Evolutionary conservation across 2,329 filamentous ascomycete species (phyloP), one percentile per base, ranked within the genome.

Genomic region (Xylaria digitata): DNA sequence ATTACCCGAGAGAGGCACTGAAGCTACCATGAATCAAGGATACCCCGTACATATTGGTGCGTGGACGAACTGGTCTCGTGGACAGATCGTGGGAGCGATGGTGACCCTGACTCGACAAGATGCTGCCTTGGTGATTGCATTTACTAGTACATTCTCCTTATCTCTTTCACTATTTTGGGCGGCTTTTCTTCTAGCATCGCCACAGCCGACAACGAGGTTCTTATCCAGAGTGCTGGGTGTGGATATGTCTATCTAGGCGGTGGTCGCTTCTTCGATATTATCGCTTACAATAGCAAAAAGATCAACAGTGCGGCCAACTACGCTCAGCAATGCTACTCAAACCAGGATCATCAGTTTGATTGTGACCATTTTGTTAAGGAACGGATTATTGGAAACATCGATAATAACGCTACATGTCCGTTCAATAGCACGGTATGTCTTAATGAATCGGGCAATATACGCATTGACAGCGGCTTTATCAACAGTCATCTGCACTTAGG

Each of bases 271-370:
- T 21, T 19, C n/a, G 43, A 21, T 3, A 17, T 2, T 19, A 4
- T n/a, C 7, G 3, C 4, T 6, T 46, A 46, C 43, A 8, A 4
- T n/a, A 19, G 43, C 9, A 46, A 19, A 19, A 46, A 21, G 23
- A 61, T 67, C 43, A 61, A 42, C 19, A 60, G 63, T 40, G 66
- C 66, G 6, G 66, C 66, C 6, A 62, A 63, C 53, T 68, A 68
- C 26, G 62, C 66, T 17, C 26, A 55, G 34, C 66, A 68, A 55
- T 68, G 66, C 19, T 68, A 68, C 34, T 59, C 54, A 0, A 53
- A 52, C n/a, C n/a, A 52, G 9, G 45, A 21, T 4, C 54, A 45
- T 15, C 21, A 55, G 8, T 30, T 62, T 13, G 48, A 62, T 21
- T 65, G 66, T 40, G 46, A 21, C 1, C 52, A n/a, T n/a, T 62